Evolutionary conservation across 2,329 filamentous ascomycete genomes (phyloP).

Genomic region (Juglanconis sp.): DNA sequence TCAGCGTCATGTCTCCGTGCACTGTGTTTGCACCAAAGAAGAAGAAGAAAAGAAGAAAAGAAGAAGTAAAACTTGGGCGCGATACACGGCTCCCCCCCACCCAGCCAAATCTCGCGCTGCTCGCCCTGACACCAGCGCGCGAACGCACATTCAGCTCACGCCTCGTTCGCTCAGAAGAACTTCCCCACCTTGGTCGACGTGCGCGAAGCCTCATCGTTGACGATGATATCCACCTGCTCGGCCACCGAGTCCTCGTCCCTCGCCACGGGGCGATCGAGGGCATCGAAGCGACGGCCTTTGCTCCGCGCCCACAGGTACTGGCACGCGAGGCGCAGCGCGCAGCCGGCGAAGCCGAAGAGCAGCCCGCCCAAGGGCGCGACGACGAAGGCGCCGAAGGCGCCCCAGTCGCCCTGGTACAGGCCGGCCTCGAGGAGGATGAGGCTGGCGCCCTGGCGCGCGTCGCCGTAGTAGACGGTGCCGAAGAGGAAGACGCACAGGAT

Average conservation of each 20-base stretch:
- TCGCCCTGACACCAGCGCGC: not conserved
- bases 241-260: slow-evolving; percentile 5
- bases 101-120: not conserved
- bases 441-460: slow-evolving; percentile 58
- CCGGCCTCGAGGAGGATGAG: slow-evolving; percentile 71
- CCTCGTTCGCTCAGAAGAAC: slow-evolving; percentile 44
- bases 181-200: slow-evolving; percentile 43
- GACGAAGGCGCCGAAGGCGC: slow-evolving; percentile 78
- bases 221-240: slow-evolving; percentile 21
- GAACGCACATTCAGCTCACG: not conserved
- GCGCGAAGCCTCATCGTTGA: slow-evolving; percentile 24
- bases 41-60: no score
- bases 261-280: slow-evolving; percentile 55
- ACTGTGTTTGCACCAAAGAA: no score
- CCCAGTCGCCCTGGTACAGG: slow-evolving; percentile 76
- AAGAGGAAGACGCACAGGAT: slow-evolving; percentile 80
- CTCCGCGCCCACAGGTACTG: slow-evolving; percentile 56
- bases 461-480: slow-evolving; percentile 73
- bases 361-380: slow-evolving; percentile 74
- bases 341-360: slow-evolving; percentile 65
- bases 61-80: no score
- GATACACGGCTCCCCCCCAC: no score
- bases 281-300: slow-evolving; percentile 62
- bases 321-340: slow-evolving; percentile 55
- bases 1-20: no score